Conservation (phyloP, 352 stramenopile genomes). For the Phytophthora hybrid region DNA sequence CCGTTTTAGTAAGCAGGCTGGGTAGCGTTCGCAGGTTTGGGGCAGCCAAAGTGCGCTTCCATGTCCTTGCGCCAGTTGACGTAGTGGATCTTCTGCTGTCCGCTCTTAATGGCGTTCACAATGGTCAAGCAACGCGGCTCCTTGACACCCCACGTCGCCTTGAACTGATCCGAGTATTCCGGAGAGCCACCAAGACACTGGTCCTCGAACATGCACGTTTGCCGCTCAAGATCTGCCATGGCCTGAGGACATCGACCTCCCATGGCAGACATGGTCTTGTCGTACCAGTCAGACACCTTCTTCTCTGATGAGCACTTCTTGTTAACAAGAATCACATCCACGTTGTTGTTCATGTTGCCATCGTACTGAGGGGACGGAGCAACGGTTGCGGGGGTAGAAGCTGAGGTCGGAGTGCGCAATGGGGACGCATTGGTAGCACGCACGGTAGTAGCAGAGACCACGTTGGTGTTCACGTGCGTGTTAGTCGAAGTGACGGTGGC, state of each 20-base stretch:
- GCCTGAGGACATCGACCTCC: constrained; percentile 41
- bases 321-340: constrained; percentile 44
- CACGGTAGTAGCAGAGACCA: not conserved
- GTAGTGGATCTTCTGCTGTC: constrained; percentile 41
- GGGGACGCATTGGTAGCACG: not conserved
- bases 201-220: constrained; percentile 61
- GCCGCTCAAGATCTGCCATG: constrained; percentile 60
- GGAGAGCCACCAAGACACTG: constrained; percentile 54
- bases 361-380: constrained; percentile 27
- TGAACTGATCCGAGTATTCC: constrained; percentile 57
- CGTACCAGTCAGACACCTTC: constrained; percentile 50
- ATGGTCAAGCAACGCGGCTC: constrained; percentile 54
- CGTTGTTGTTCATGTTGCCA: constrained; percentile 33
- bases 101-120: constrained; percentile 52
- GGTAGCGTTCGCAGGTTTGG: constrained; percentile 35
- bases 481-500: not conserved
- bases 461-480: not conserved
- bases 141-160: constrained; percentile 48
- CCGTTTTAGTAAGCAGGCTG: constrained; percentile 15
- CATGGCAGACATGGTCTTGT: constrained; percentile 41
- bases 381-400: not conserved
- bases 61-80: constrained; percentile 48
- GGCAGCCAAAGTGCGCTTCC: constrained; percentile 55
- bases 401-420: not conserved
- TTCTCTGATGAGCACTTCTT: constrained; percentile 34